Evolutionary conservation across 2,329 filamentous ascomycete species (phyloP), one percentile per base, ranked within the genome.

Genomic region (Ophiosphaerella herpotricha): DNA sequence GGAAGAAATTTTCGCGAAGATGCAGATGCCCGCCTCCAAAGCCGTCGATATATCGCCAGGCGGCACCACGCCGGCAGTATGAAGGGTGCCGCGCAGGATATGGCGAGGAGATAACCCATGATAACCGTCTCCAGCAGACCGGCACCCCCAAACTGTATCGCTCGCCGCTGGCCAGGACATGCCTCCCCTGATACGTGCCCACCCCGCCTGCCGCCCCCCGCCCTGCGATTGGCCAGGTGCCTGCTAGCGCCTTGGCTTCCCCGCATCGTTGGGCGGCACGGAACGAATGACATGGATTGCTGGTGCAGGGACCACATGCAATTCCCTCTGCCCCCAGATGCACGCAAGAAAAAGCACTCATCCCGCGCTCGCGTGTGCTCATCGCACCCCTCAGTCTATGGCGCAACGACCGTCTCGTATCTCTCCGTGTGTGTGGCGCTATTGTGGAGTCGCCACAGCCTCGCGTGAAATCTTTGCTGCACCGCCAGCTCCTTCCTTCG

Each of bases 1-100:
- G 54, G 54, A 60, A 63, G 57, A 63, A 42, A 55, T 64, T 64
- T 61, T 42, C 54, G 41, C 54, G 45, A 45, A 43, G 54, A 64
- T 58, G 49, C 54, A 61, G 53, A 55, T 42, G 48, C 45, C 53
- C 55, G 55, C 48, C 55, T 21, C 39, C 23, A 45, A 49, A 43
- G 26, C 34, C 36, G 26, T 45, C 32, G 26, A 18, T 40, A 18
- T 40, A 38, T 44, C 21, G 26, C 35, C 24, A 43, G 18, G 21
- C 12, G 29, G 37, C 23, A 36, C 12, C n/a, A 26, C 38, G 54
- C 52, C 52, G 56, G 47, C 40, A 49, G 35, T 40, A 18, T 11
- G 36, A 51, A 57, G 54, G 26, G 6, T 7, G 26, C 26, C 26
- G 26, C 26, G 11, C 26, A 29, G 26, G 7, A 29, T 43, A 48